phyloP scores from a whole-genome alignment of 2,329 filamentous ascomycete species.

The Aspergillus ibericus region DNA sequence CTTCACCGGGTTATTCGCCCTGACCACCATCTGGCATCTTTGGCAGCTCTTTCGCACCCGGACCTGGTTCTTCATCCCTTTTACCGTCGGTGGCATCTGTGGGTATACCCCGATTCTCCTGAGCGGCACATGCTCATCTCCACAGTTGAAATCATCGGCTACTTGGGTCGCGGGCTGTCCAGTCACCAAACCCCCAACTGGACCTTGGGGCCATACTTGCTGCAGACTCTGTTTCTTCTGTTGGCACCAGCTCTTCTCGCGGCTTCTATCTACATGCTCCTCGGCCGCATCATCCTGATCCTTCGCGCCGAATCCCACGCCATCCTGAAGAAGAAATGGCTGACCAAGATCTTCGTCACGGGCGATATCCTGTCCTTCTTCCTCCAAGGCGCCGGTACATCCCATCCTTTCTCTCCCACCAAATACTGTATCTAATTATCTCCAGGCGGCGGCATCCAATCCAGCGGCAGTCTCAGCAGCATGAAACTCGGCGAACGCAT shows the following conservation, averaged over 20 bases:
- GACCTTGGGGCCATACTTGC: background rate
- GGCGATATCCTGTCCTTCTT: slow-evolving; percentile 38
- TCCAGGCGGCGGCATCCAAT: slow-evolving; percentile 20
- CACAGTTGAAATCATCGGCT: background rate
- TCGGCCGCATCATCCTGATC: slow-evolving; percentile 39
- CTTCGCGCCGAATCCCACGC: slow-evolving; percentile 34
- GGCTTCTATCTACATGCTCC: slow-evolving; percentile 41
- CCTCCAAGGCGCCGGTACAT: slow-evolving; percentile 29
- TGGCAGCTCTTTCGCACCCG: background rate
- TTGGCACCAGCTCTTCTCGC: slow-evolving; percentile 33
- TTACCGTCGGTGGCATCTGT: background rate
- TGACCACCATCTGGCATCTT: background rate
- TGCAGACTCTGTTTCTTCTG: background rate
- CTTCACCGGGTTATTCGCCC: background rate
- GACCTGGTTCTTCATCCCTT: background rate
- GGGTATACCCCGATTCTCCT: background rate
- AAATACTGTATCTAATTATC: no score
- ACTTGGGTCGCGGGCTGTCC: background rate
- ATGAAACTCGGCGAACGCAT: slow-evolving; percentile 34
- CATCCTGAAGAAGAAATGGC: slow-evolving; percentile 33
- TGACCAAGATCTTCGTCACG: slow-evolving; percentile 41
- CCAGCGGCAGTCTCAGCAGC: slow-evolving; percentile 5
- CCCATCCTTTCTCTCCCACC: background rate
- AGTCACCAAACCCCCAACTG: background rate
- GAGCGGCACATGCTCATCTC: background rate